A percentile compares a stretch with the other conserved stretches of the same genome.
Evolutionary conservation across 495 filamentous ascomycete genomes (phyloP).

Genomic region (Alectoria sarmentosa): DNA sequence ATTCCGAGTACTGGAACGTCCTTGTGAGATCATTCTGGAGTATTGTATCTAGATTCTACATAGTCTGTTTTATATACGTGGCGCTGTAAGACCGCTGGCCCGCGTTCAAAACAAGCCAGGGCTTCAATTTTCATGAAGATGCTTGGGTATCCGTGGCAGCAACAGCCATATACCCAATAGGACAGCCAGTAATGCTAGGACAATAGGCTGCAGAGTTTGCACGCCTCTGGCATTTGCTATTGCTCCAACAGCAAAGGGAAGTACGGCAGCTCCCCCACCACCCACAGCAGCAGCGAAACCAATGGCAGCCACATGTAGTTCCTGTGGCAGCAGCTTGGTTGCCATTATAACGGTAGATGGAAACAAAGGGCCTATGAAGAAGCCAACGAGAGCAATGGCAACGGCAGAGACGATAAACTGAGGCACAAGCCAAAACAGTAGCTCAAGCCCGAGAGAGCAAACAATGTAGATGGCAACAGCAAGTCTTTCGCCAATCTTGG

Average conservation of each 20-base stretch:
- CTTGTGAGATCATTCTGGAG: neutral
- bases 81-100: neutral
- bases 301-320: conserved; percentile 73
- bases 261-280: conserved; percentile 61
- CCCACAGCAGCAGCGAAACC: conserved; percentile 81
- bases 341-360: conserved; percentile 71
- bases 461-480: conserved; percentile 47
- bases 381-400: conserved; percentile 60
- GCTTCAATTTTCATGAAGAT: conserved; percentile 17
- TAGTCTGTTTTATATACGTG: neutral
- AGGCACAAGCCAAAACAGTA: conserved; percentile 63
- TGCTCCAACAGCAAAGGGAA: conserved; percentile 80
- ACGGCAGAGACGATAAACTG: conserved; percentile 66
- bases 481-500: conserved; percentile 51
- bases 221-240: conserved; percentile 78
- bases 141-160: conserved; percentile 31
- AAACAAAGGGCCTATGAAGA: conserved; percentile 61
- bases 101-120: neutral
- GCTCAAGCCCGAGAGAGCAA: conserved; percentile 45
- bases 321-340: conserved; percentile 72
- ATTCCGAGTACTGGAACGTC: neutral
- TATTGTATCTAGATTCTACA: too few relatives aligned
- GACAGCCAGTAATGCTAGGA: conserved; percentile 56
- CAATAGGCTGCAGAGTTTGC: conserved; percentile 68
- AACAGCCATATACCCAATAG: conserved; percentile 51